Evolutionary conservation across 2,329 filamentous ascomycete genomes (phyloP).

Genomic region (Fusarium neocosmosporiellum): DNA sequence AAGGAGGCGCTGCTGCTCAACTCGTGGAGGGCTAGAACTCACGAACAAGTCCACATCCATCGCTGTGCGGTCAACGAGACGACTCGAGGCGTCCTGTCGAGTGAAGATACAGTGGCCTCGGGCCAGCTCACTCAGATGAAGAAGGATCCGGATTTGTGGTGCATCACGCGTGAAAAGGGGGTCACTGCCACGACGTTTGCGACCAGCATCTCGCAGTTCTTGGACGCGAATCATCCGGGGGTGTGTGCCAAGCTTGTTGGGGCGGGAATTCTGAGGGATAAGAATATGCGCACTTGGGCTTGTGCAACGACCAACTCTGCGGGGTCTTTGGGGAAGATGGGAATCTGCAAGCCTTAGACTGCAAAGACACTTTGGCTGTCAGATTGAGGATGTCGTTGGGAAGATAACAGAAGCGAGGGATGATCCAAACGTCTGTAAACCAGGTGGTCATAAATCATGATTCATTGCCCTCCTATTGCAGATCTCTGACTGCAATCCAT

Average conservation of each 20-base stretch:
- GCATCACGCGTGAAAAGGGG: not conserved
- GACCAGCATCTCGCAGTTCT: not conserved
- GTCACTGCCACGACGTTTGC: not conserved
- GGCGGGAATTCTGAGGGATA: slow-evolving; percentile 28
- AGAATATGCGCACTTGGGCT: slow-evolving; percentile 16
- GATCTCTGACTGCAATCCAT: not conserved
- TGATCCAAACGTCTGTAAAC: not conserved
- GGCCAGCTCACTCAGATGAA: not conserved
- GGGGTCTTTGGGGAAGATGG: slow-evolving; percentile 14
- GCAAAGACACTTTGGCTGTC: not conserved
- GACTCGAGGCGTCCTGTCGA: slow-evolving; percentile 1
- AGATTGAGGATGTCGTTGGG: not conserved
- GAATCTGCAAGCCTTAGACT: not conserved
- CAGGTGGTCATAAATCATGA: not conserved
- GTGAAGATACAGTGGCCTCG: not conserved
- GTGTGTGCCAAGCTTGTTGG: slow-evolving; percentile 16
- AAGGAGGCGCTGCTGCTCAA: slow-evolving; percentile 14
- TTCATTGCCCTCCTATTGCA: not conserved
- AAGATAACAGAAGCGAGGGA: not conserved
- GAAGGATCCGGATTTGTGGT: slow-evolving; percentile 7
- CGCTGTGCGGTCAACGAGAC: slow-evolving; percentile 12
- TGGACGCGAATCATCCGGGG: not conserved
- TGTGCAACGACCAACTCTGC: slow-evolving; percentile 22
- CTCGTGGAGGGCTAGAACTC: slow-evolving; percentile 16
- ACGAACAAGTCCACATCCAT: slow-evolving; percentile 32